Evolutionary conservation across 202 grass and related monocot genomes (phyloP).

Genomic region (Musa balbisiana): DNA sequence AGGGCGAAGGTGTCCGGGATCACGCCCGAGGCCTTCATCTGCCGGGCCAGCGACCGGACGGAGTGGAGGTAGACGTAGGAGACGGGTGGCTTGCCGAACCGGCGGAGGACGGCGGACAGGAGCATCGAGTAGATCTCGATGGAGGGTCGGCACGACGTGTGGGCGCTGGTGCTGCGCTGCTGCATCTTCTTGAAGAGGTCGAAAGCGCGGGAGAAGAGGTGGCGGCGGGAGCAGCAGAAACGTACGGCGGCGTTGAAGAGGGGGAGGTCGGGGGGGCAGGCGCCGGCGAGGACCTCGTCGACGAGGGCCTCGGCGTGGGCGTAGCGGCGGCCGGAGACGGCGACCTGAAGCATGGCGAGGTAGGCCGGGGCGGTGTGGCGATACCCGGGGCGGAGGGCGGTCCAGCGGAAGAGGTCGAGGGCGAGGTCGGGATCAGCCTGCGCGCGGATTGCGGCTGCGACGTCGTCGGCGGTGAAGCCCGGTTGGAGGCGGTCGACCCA

Average conservation of each 20-base stretch:
- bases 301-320: slow-evolving; percentile 28
- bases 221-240: slow-evolving; percentile 44
- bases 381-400: slow-evolving; percentile 19
- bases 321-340: slow-evolving; percentile 17
- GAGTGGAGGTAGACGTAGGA: slow-evolving; percentile 75
- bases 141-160: slow-evolving; percentile 36
- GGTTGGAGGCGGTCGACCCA: slow-evolving; percentile 17
- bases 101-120: slow-evolving; percentile 46
- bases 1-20: slow-evolving; percentile 77
- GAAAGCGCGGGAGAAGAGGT: slow-evolving; percentile 74
- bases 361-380: slow-evolving; percentile 28
- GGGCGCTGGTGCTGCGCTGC: slow-evolving; percentile 21
- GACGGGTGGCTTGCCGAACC: slow-evolving; percentile 53
- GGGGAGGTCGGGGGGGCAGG: slow-evolving; percentile 25
- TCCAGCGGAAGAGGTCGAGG: slow-evolving; percentile 8
- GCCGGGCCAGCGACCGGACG: slow-evolving; percentile 54
- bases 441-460: slow-evolving; percentile 6
- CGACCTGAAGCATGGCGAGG: slow-evolving; percentile 29
- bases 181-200: slow-evolving; percentile 91
- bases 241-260: slow-evolving; percentile 24
- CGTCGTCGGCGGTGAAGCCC: slow-evolving; percentile 18
- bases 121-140: slow-evolving; percentile 79
- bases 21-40: slow-evolving; percentile 85
- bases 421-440: slow-evolving; percentile 1
- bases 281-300: slow-evolving; percentile 34